Evolutionary conservation across 2,329 filamentous ascomycete species (phyloP).

Genomic region (Neofusicoccum laricinum): DNA sequence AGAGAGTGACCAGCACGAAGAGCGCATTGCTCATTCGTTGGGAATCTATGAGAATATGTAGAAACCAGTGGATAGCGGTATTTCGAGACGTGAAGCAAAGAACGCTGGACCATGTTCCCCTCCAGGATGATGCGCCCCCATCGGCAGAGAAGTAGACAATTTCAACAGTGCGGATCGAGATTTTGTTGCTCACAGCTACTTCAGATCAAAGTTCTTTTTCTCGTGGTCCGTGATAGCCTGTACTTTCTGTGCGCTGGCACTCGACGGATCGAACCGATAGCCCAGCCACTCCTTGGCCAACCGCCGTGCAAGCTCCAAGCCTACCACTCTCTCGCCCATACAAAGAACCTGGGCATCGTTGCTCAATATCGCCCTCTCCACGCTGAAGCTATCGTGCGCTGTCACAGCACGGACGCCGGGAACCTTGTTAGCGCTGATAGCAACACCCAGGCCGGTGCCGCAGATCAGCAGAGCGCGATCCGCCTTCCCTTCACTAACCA

Average conservation of each 20-base stretch:
- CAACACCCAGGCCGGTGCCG: slow-evolving; percentile 82
- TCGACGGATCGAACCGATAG: slow-evolving; percentile 72
- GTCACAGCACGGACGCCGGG: slow-evolving; percentile 83
- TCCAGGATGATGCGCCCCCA: not conserved
- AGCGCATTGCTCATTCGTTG: too few relatives aligned
- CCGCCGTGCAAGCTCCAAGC: slow-evolving; percentile 73
- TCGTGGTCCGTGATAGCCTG: slow-evolving; percentile 49
- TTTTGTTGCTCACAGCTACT: not conserved
- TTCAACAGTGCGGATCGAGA: not conserved
- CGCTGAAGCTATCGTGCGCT: slow-evolving; percentile 80
- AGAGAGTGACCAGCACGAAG: too few relatives aligned
- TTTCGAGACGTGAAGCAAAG: too few relatives aligned
- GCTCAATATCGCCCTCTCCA: slow-evolving; percentile 75
- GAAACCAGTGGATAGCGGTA: too few relatives aligned
- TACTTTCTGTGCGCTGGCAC: slow-evolving; percentile 59
- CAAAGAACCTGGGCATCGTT: slow-evolving; percentile 87
- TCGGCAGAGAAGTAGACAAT: not conserved
- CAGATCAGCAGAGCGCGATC: slow-evolving; percentile 82
- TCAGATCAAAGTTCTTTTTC: slow-evolving; percentile 26
- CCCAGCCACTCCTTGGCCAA: slow-evolving; percentile 78
- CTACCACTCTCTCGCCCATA: slow-evolving; percentile 80
- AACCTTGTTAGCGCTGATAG: slow-evolving; percentile 87
- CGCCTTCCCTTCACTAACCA: slow-evolving; percentile 61
- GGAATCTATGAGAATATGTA: too few relatives aligned
- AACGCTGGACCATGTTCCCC: not conserved